phyloP scores from a whole-genome alignment of 768 basidiomycete genomes.

The Imleria badia region DNA sequence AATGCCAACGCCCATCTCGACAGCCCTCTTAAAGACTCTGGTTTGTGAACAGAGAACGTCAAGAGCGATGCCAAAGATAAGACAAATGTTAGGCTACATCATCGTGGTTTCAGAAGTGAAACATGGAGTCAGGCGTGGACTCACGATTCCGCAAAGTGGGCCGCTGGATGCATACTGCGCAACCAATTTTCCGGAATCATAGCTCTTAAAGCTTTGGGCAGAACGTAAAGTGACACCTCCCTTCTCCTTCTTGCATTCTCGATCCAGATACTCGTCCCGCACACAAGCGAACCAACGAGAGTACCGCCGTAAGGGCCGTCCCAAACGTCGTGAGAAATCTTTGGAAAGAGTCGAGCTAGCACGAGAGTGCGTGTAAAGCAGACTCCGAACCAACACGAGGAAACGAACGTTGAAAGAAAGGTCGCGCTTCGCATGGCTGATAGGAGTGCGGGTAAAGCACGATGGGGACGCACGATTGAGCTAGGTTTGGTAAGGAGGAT shows the following conservation, averaged over 20 bases:
- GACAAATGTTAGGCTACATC: conserved; percentile 53
- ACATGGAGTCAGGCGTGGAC: conserved; percentile 10
- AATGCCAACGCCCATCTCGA: conserved; percentile 72
- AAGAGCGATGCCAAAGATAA: conserved; percentile 65
- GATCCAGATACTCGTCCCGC: conserved; percentile 77
- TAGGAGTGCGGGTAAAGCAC: conserved; percentile 41
- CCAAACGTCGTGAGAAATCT: conserved; percentile 74
- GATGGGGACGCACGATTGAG: conserved; percentile 46
- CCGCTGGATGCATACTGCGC: conserved; percentile 40
- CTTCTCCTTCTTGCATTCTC: conserved; percentile 70
- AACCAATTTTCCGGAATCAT: conserved; percentile 58
- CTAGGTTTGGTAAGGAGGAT: conserved; percentile 58
- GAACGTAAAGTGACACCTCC: conserved; percentile 78
- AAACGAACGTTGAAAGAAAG: conserved; percentile 72
- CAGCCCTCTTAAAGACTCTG: conserved; percentile 67
- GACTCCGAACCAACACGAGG: conserved; percentile 67
- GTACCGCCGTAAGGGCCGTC: conserved; percentile 74
- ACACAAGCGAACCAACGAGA: conserved; percentile 63
- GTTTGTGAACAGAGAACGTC: conserved; percentile 60
- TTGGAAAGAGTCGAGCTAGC: conserved; percentile 61
- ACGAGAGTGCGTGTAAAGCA: conserved; percentile 68
- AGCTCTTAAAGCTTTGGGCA: conserved; percentile 67
- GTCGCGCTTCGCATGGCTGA: conserved; percentile 63
- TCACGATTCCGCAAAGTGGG: conserved; percentile 55
- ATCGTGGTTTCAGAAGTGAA: conserved; percentile 11